Evolutionary conservation across 768 basidiomycete genomes (phyloP).

Genomic region (Galerina marginata): DNA sequence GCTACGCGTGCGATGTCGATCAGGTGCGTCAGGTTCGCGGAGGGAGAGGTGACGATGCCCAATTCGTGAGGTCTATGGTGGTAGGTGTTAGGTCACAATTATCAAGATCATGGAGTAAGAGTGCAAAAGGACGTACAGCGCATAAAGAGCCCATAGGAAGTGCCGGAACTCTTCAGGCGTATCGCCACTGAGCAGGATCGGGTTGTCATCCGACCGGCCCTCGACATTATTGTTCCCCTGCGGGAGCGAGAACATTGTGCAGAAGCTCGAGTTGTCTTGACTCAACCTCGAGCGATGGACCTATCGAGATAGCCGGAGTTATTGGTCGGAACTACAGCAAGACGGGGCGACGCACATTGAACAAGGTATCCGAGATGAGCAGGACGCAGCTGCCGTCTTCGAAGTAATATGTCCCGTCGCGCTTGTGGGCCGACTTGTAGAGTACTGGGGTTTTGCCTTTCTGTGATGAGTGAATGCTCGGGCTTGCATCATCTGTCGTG

Average conservation of each 20-base stretch:
- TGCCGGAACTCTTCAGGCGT: conserved; percentile 69
- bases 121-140: conserved; percentile 52
- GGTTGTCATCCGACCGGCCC: conserved; percentile 67
- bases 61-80: conserved; percentile 67
- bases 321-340: neutral
- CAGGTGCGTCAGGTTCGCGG: conserved; percentile 52
- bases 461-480: neutral
- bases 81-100: neutral
- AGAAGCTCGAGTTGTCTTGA: conserved; percentile 68
- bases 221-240: conserved; percentile 56
- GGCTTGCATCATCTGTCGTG: neutral
- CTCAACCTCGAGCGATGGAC: conserved; percentile 66
- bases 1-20: conserved; percentile 65
- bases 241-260: conserved; percentile 70
- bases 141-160: conserved; percentile 81
- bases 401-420: conserved; percentile 67
- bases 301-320: conserved; percentile 32
- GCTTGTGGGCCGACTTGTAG: conserved; percentile 12
- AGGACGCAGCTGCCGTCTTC: conserved; percentile 73
- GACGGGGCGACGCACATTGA: conserved; percentile 58
- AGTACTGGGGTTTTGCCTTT: no score
- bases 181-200: conserved; percentile 68
- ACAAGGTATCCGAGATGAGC: conserved; percentile 65
- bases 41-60: conserved; percentile 47
- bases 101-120: neutral